Percentiles rank a stretch among this genome's conserved stretches.
These are phyloP conservation scores for Camelina sativa DNA, from an alignment of 345 rosid genomes.

Conservation along the genomic window DNA sequence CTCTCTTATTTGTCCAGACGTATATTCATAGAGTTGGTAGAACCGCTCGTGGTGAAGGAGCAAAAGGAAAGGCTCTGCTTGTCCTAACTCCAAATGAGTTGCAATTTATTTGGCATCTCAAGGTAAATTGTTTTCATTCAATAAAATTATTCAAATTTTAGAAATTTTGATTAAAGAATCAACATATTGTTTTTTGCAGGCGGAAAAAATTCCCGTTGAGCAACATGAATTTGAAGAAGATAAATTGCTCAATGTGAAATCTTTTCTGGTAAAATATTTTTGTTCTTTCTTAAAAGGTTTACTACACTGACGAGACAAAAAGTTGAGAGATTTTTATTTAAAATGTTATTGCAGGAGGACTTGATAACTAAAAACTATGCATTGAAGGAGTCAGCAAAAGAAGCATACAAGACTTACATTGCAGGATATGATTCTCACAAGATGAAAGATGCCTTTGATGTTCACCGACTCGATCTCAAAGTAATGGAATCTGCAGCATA, in stretches of 20 bases:
- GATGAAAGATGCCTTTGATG: slow-evolving; percentile 92
- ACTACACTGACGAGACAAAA: background rate
- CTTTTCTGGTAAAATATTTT: slow-evolving; percentile 69
- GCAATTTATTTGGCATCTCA: slow-evolving; percentile 79
- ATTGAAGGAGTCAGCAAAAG: slow-evolving; percentile 83
- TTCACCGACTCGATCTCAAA: slow-evolving; percentile 83
- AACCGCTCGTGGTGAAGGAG: slow-evolving; percentile 99
- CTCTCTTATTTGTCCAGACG: slow-evolving; percentile 56
- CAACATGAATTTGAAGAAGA: slow-evolving; percentile 76
- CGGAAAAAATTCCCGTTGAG: slow-evolving; percentile 86
- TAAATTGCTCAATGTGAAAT: slow-evolving; percentile 73
- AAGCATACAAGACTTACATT: slow-evolving; percentile 89
- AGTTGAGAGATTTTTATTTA: background rate
- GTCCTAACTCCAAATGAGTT: slow-evolving; percentile 85
- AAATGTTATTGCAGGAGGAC: slow-evolving; percentile 69
- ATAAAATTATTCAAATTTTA: background rate
- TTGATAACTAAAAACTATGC: slow-evolving; percentile 69
- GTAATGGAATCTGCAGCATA: slow-evolving; percentile 46
- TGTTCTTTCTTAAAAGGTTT: background rate
- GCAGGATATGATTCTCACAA: slow-evolving; percentile 93
- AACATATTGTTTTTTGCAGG: slow-evolving; percentile 46
- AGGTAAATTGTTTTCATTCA: slow-evolving; percentile 50
- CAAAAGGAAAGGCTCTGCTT: slow-evolving; percentile 87
- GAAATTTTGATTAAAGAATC: background rate
- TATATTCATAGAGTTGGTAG: slow-evolving; percentile 98